These are phyloP conservation scores for Leccinum broughii DNA, from an alignment of 768 basidiomycete genomes.

Conservation along the genomic window DNA sequence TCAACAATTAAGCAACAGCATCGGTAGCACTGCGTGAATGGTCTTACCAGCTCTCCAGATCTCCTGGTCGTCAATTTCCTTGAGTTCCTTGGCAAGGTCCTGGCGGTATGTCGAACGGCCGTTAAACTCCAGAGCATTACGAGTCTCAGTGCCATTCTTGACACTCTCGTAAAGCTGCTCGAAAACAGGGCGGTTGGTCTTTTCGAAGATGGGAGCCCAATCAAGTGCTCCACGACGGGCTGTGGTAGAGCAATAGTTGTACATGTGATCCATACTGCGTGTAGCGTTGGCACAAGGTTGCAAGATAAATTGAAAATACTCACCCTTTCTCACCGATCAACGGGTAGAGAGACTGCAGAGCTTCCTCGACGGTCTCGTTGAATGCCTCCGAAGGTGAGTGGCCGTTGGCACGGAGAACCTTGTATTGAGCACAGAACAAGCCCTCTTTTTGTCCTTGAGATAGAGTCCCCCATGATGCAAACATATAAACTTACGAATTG, in stretches of 20 bases:
- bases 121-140: slow-evolving; percentile 96
- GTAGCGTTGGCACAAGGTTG: background rate
- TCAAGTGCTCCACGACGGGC: slow-evolving; percentile 98
- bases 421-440: slow-evolving; percentile 98
- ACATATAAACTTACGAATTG: slow-evolving; percentile 65
- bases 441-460: slow-evolving; percentile 61
- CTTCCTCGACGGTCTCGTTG: slow-evolving; percentile 99
- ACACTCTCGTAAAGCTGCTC: slow-evolving; percentile 95
- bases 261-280: slow-evolving; percentile 97
- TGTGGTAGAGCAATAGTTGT: slow-evolving; percentile 97
- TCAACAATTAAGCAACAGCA: slow-evolving; percentile 9
- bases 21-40: background rate
- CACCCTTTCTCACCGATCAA: slow-evolving; percentile 94
- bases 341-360: slow-evolving; percentile 98
- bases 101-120: slow-evolving; percentile 88
- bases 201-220: slow-evolving; percentile 97
- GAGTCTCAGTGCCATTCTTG: slow-evolving; percentile 93
- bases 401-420: slow-evolving; percentile 94
- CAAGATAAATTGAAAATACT: slow-evolving; percentile 20
- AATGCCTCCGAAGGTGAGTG: slow-evolving; percentile 98
- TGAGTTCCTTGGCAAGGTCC: slow-evolving; percentile 89
- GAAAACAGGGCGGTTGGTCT: slow-evolving; percentile 92
- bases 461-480: background rate
- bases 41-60: slow-evolving; percentile 91
- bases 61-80: slow-evolving; percentile 96